Percentiles rank a stretch among this genome's conserved stretches.
Conservation (phyloP, 768 basidiomycete genomes). For the Psilocybe tampanensis region DNA sequence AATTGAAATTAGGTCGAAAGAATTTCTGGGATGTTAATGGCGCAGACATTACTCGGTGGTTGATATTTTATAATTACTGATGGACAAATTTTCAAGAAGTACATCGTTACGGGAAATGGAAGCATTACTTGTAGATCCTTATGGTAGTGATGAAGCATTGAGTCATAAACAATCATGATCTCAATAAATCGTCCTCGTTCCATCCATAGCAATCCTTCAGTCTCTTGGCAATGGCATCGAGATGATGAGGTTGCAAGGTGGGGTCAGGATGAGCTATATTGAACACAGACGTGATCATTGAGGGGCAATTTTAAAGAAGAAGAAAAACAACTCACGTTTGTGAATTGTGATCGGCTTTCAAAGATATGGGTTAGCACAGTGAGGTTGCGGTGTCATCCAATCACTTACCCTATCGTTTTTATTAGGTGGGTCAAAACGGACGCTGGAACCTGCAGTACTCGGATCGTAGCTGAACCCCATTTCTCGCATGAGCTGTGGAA, state of each 20-base stretch:
- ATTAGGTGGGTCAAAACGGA: slow-evolving; percentile 78
- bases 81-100: background rate
- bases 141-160: background rate
- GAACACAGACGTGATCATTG: slow-evolving; percentile 7
- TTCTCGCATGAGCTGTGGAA: slow-evolving; percentile 66
- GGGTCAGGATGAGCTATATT: slow-evolving; percentile 72
- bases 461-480: slow-evolving; percentile 79
- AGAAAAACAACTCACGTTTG: slow-evolving; percentile 52
- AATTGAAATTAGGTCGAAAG: slow-evolving; percentile 46
- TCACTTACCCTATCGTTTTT: slow-evolving; percentile 38
- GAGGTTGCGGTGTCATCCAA: background rate
- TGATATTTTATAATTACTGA: slow-evolving; percentile 3
- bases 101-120: background rate
- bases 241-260: slow-evolving; percentile 51
- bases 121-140: background rate
- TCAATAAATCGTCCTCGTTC: slow-evolving; percentile 48
- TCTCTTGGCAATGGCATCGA: slow-evolving; percentile 58
- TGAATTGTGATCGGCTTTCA: slow-evolving; percentile 73
- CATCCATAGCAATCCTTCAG: slow-evolving; percentile 71
- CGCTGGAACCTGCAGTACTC: slow-evolving; percentile 80
- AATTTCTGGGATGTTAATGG: slow-evolving; percentile 54
- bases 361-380: background rate
- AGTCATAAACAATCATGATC: background rate
- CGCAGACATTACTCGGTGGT: slow-evolving; percentile 31
- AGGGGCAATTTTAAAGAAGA: background rate